Percentiles rank a stretch among this genome's conserved stretches.
Evolutionary conservation across 2,329 filamentous ascomycete species (phyloP).

Genomic region (Fonsecaea monophora): DNA sequence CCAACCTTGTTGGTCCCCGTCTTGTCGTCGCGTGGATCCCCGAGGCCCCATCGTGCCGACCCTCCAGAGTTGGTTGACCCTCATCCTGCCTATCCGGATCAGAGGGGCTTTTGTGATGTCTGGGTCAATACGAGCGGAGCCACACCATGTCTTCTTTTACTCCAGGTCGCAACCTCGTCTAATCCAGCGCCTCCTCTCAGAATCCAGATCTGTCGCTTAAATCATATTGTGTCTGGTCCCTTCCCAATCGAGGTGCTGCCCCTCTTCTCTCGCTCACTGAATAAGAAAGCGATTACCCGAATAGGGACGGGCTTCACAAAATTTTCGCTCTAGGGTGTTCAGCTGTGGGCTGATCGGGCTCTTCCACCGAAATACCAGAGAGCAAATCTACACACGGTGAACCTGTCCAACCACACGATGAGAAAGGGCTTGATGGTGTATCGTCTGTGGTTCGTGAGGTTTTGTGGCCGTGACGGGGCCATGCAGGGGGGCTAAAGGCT

Average conservation of each 20-base stretch:
- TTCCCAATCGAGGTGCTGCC: slow-evolving; percentile 7
- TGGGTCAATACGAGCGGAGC: slow-evolving; percentile 13
- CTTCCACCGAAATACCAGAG: slow-evolving; percentile 1
- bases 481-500: slow-evolving; percentile 23
- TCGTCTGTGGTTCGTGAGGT: slow-evolving; percentile 15
- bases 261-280: slow-evolving; percentile 10
- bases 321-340: neutral
- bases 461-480: slow-evolving; percentile 19
- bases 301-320: slow-evolving; percentile 17
- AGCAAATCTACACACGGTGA: slow-evolving; percentile 2
- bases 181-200: neutral
- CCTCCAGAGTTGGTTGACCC: slow-evolving; percentile 11
- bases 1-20: slow-evolving; percentile 1
- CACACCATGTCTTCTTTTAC: slow-evolving; percentile 4
- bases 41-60: slow-evolving; percentile 4
- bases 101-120: slow-evolving; percentile 10
- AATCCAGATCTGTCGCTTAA: slow-evolving; percentile 15
- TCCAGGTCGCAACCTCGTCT: slow-evolving; percentile 1
- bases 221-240: neutral
- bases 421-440: slow-evolving; percentile 8
- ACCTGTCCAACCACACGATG: slow-evolving; percentile 13
- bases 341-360: slow-evolving; percentile 12
- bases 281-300: slow-evolving; percentile 18
- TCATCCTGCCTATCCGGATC: neutral
- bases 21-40: neutral